Percentiles rank a stretch among this genome's conserved stretches.
Evolutionary conservation across 2,329 filamentous ascomycete species (phyloP).

Genomic region (Parasarocladium wereldwijsianum): DNA sequence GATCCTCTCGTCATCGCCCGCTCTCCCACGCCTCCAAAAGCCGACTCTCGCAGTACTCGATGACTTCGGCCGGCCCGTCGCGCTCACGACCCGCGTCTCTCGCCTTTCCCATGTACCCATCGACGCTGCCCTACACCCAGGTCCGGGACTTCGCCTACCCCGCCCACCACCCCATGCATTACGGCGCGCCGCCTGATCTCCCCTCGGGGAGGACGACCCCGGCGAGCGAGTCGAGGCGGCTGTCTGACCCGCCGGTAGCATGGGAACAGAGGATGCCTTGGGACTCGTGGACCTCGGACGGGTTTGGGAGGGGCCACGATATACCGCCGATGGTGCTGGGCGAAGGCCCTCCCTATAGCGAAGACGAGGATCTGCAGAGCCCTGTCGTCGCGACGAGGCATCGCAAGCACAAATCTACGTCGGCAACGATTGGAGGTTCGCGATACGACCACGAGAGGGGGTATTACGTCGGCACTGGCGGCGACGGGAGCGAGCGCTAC

Average conservation of each 20-base stretch:
- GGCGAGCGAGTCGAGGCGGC: conserved; percentile 59
- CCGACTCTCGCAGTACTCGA: conserved; percentile 73
- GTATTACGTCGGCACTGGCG: conserved; percentile 51
- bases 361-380: conserved; percentile 89
- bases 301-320: conserved; percentile 50
- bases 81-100: conserved; percentile 71
- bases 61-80: conserved; percentile 47
- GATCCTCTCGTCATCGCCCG: conserved; percentile 47
- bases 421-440: conserved; percentile 24
- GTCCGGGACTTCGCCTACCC: conserved; percentile 96
- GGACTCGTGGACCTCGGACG: conserved; percentile 38
- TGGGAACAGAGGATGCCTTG: conserved; percentile 58
- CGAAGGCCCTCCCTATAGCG: conserved; percentile 84
- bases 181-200: conserved; percentile 76
- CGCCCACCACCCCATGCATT: conserved; percentile 70
- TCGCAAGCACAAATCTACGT: conserved; percentile 67
- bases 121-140: conserved; percentile 72
- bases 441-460: conserved; percentile 43
- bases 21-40: conserved; percentile 68
- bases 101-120: conserved; percentile 70
- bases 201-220: conserved; percentile 74
- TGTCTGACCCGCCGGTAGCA: conserved; percentile 67
- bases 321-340: conserved; percentile 72
- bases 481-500: conserved; percentile 60
- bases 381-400: conserved; percentile 77